A percentile compares a stretch with the other conserved stretches of the same genome.
Evolutionary conservation across 768 basidiomycete genomes (phyloP).

Genomic region (Trametes maxima): DNA sequence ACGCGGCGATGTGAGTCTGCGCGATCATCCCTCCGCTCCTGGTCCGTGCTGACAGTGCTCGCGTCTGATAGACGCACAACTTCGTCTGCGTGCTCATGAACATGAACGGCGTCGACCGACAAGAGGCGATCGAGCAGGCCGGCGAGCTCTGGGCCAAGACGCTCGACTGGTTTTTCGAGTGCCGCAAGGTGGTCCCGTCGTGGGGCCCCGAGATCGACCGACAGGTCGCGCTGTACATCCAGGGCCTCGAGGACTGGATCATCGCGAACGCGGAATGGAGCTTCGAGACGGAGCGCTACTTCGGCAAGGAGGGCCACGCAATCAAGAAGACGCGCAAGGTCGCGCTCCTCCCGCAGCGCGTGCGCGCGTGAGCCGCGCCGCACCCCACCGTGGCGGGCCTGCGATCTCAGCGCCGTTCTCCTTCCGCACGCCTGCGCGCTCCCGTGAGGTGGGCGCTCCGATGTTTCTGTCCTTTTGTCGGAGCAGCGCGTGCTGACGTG

Average conservation of each 20-base stretch:
- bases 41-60: background rate
- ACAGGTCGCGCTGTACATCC: slow-evolving; percentile 61
- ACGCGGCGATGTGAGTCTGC: slow-evolving; percentile 43
- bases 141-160: slow-evolving; percentile 68
- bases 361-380: slow-evolving; percentile 5
- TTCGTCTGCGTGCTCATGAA: slow-evolving; percentile 73
- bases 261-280: slow-evolving; percentile 74
- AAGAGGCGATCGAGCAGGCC: slow-evolving; percentile 64
- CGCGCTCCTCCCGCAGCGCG: slow-evolving; percentile 46
- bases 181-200: slow-evolving; percentile 55
- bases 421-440: background rate
- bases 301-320: slow-evolving; percentile 55
- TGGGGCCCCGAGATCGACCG: slow-evolving; percentile 67
- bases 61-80: slow-evolving; percentile 51
- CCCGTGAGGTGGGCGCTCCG: slow-evolving; percentile 7
- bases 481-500: background rate
- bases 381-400: background rate
- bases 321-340: slow-evolving; percentile 58
- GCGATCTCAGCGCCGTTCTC: background rate
- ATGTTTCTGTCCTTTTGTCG: background rate
- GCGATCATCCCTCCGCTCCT: background rate
- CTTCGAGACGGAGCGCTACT: slow-evolving; percentile 74
- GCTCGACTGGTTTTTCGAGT: slow-evolving; percentile 63
- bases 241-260: slow-evolving; percentile 74
- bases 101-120: slow-evolving; percentile 56